Conservation (phyloP, 306 rosid genomes). For the Arachis hypogaea region DNA sequence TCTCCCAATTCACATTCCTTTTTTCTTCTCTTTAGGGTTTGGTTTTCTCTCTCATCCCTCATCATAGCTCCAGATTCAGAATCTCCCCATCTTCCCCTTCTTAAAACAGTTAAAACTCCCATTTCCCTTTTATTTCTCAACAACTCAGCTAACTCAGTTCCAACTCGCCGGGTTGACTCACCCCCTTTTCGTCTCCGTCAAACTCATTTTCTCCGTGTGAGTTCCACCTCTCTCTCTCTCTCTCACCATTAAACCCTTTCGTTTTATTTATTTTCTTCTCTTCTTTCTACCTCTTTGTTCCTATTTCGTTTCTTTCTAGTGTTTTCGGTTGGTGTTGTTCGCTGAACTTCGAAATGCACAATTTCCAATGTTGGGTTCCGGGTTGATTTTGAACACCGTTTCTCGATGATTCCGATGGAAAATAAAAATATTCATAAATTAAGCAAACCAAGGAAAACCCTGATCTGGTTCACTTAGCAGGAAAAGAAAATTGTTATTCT, state of each 20-base stretch:
- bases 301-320: background rate
- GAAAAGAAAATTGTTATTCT: constrained; percentile 11
- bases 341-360: constrained; percentile 32
- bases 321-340: constrained; percentile 33
- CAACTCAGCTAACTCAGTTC: background rate
- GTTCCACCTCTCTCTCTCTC: constrained; percentile 25
- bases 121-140: background rate
- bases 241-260: constrained; percentile 3
- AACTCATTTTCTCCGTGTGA: constrained; percentile 39
- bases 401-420: constrained; percentile 59
- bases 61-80: constrained; percentile 54
- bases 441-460: background rate
- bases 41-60: constrained; percentile 46
- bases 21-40: constrained; percentile 39
- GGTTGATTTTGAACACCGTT: constrained; percentile 36
- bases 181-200: constrained; percentile 2
- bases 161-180: constrained; percentile 52
- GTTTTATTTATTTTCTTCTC: background rate
- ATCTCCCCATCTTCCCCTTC: constrained; percentile 36
- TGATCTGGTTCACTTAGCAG: constrained; percentile 24
- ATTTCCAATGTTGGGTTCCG: constrained; percentile 7
- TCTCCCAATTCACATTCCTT: background rate
- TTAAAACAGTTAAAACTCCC: background rate
- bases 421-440: background rate
- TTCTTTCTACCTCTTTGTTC: background rate